Percentiles rank a stretch among this genome's conserved stretches.
Evolutionary conservation across 768 basidiomycete species (phyloP).

Genomic region (Lactifluus echinatus): DNA sequence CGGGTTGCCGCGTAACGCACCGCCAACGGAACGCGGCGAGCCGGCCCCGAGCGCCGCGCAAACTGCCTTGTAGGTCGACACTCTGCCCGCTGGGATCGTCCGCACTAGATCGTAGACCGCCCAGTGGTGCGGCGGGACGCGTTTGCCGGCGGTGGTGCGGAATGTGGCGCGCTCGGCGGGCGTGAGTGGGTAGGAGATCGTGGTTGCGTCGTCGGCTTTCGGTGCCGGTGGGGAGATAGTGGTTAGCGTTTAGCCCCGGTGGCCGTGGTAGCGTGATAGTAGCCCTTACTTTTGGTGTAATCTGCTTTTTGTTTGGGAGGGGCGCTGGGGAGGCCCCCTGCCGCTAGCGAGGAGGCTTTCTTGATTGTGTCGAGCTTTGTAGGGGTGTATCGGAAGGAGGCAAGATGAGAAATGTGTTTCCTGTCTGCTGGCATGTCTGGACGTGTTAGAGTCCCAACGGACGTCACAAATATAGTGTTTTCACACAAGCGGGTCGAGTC

Average conservation of each 20-base stretch:
- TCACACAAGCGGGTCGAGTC: too few species aligned
- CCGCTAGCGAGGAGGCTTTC: neutral
- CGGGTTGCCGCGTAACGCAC: constrained; percentile 53
- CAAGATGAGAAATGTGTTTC: neutral
- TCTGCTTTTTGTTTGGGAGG: neutral
- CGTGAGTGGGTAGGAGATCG: constrained; percentile 12
- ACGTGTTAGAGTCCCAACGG: too few species aligned
- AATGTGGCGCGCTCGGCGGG: constrained; percentile 12
- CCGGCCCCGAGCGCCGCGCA: constrained; percentile 41
- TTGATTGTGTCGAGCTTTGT: neutral
- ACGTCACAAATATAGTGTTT: too few species aligned
- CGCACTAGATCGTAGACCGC: constrained; percentile 19
- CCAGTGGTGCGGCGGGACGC: constrained; percentile 21
- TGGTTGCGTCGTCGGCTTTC: too few species aligned
- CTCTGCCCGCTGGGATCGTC: constrained; percentile 13
- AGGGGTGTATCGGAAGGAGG: constrained; percentile 8
- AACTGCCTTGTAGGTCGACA: constrained; percentile 26
- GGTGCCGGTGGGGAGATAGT: neutral
- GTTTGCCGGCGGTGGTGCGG: constrained; percentile 17
- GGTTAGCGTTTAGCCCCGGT: neutral
- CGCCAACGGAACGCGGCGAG: constrained; percentile 65
- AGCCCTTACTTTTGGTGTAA: constrained; percentile 1
- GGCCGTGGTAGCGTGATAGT: neutral
- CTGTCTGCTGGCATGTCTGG: constrained; percentile 9
- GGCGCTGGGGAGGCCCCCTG: neutral